These are phyloP conservation scores for Ochromonas danica DNA, from an alignment of 108 stramenopile species.

Conservation along the genomic window DNA sequence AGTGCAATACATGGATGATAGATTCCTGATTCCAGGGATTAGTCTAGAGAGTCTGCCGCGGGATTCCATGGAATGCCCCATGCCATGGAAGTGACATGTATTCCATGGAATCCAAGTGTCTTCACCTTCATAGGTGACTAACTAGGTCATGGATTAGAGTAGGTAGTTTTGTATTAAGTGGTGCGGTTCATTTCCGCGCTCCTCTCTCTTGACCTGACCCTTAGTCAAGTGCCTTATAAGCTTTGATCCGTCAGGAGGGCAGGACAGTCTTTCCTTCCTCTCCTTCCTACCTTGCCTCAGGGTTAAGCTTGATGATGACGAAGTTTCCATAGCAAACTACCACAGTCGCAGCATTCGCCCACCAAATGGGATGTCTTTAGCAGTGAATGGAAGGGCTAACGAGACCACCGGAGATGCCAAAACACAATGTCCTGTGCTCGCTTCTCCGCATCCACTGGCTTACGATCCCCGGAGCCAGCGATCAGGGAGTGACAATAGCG, in stretches of 20 bases:
- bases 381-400: constrained; percentile 75
- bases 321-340: constrained; percentile 25
- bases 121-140: too few species aligned
- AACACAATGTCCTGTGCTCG: constrained; percentile 89
- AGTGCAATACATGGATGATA: too few species aligned
- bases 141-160: too few species aligned
- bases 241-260: not conserved
- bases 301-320: not conserved
- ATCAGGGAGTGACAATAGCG: too few species aligned
- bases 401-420: constrained; percentile 79
- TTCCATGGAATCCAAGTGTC: too few species aligned
- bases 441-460: constrained; percentile 81
- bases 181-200: constrained; percentile 18
- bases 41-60: too few species aligned
- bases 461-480: constrained; percentile 71
- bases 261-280: not conserved
- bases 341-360: not conserved
- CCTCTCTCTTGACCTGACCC: constrained; percentile 32
- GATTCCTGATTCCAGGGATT: too few species aligned
- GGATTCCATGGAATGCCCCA: too few species aligned
- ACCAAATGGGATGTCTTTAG: constrained; percentile 83
- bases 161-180: too few species aligned
- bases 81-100: too few species aligned
- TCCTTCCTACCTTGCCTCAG: not conserved
- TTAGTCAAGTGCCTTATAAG: constrained; percentile 26